These are phyloP conservation scores for Nevesoporus exiguus DNA, from an alignment of 768 basidiomycete genomes.

Conservation along the genomic window DNA sequence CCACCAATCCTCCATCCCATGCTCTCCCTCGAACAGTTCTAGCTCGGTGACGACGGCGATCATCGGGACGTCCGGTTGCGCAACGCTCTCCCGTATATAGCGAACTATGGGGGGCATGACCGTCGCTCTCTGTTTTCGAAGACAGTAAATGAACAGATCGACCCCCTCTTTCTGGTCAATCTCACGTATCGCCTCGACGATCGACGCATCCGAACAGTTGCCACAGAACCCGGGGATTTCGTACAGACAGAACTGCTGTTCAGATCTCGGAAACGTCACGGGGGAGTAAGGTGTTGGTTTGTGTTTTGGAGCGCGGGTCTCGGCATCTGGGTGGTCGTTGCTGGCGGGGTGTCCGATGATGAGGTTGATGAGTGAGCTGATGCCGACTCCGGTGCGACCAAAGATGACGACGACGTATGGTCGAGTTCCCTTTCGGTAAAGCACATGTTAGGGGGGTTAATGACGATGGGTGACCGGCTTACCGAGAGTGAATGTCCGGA, in stretches of 20 bases:
- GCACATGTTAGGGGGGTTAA: not conserved
- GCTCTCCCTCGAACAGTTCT: constrained; percentile 16
- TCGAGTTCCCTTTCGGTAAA: not conserved
- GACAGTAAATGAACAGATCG: constrained; percentile 26
- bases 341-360: constrained; percentile 20
- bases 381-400: constrained; percentile 26
- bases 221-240: constrained; percentile 24
- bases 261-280: not conserved
- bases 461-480: not conserved
- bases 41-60: constrained; percentile 28
- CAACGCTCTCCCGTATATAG: constrained; percentile 1
- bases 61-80: constrained; percentile 10
- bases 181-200: constrained; percentile 15
- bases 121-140: constrained; percentile 17
- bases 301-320: not conserved
- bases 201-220: not conserved
- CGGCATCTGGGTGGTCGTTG: constrained; percentile 12
- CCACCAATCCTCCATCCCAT: constrained; percentile 35
- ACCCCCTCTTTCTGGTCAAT: constrained; percentile 16
- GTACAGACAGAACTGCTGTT: constrained; percentile 13
- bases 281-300: not conserved
- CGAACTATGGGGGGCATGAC: constrained; percentile 13
- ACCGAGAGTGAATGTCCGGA: not conserved
- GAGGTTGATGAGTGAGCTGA: constrained; percentile 30
- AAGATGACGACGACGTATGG: constrained; percentile 28